These are phyloP conservation scores for Termitomyces sp. DNA, from an alignment of 768 basidiomycete species.

Conservation along the genomic window DNA sequence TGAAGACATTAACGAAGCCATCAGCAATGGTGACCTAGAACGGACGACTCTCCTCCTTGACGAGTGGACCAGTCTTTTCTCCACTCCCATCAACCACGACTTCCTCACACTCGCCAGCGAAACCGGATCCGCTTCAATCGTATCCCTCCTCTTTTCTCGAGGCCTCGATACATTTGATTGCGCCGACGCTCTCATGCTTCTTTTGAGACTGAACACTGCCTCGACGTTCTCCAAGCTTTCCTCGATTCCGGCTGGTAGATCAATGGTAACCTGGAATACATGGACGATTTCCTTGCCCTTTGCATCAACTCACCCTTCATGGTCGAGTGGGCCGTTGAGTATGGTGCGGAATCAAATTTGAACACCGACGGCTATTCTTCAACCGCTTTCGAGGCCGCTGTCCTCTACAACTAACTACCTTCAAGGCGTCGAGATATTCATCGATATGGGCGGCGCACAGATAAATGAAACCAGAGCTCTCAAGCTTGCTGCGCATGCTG, in stretches of 20 bases:
- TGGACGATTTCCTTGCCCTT: constrained; percentile 1
- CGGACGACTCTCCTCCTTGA: neutral
- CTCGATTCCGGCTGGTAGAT: constrained; percentile 7
- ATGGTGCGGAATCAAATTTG: constrained; percentile 7
- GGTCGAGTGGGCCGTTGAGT: constrained; percentile 1
- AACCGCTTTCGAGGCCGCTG: constrained; percentile 6
- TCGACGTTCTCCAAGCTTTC: constrained; percentile 6
- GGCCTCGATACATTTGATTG: neutral
- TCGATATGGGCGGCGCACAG: constrained; percentile 1
- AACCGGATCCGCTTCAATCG: constrained; percentile 1
- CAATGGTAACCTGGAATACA: constrained; percentile 1
- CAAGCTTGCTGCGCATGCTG: constrained; percentile 7
- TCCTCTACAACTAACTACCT: neutral
- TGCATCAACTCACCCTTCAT: neutral
- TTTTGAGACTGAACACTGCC: neutral
- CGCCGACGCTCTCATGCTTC: neutral
- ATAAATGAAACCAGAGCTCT: constrained; percentile 9
- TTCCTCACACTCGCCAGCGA: neutral
- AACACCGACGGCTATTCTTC: too few species aligned
- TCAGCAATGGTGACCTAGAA: neutral
- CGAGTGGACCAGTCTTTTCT: neutral
- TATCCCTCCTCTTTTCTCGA: constrained; percentile 2
- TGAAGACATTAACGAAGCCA: neutral
- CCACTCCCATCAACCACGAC: neutral
- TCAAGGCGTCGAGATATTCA: neutral